phyloP scores from a whole-genome alignment of 1,284 basidiomycete genomes.

The Inonotus hispidus region DNA sequence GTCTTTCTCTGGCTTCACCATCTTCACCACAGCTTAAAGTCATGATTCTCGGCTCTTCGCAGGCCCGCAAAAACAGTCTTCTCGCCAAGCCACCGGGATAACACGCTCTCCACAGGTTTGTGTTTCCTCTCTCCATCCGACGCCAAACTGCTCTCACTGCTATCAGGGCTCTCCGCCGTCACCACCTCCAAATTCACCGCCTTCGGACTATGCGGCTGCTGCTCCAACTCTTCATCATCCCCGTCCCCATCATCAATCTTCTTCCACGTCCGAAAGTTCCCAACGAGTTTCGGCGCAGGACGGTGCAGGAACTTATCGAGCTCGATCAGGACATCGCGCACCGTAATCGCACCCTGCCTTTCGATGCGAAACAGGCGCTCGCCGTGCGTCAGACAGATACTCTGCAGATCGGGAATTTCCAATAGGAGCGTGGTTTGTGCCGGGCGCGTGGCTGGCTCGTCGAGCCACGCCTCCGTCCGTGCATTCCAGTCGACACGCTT shows the following conservation, averaged over 20 bases:
- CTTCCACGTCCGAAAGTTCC: background rate
- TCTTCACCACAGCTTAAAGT: slow-evolving; percentile 9
- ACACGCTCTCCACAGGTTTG: background rate
- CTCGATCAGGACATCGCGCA: slow-evolving; percentile 9
- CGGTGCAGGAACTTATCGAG: slow-evolving; percentile 8
- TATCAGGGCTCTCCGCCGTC: background rate
- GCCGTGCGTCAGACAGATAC: slow-evolving; percentile 4
- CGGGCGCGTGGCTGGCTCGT: slow-evolving; percentile 6
- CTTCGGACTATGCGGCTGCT: background rate
- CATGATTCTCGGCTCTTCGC: slow-evolving; percentile 1
- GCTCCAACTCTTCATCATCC: background rate
- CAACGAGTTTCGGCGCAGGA: background rate
- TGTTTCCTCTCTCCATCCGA: background rate
- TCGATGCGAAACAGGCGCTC: slow-evolving; percentile 4
- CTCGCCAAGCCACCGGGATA: slow-evolving; percentile 3
- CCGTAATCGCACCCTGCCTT: background rate
- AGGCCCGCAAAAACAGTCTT: slow-evolving; percentile 3
- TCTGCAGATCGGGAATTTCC: background rate
- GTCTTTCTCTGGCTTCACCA: slow-evolving; percentile 2
- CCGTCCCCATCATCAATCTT: background rate
- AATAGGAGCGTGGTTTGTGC: background rate
- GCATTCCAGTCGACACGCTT: background rate
- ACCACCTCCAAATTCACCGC: background rate
- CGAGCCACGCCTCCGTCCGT: slow-evolving; percentile 1
- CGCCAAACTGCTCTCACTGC: background rate